Percentiles rank a stretch among this genome's conserved stretches.
phyloP scores from a whole-genome alignment of 106 monocot genomes.

The Acorus calamus region DNA sequence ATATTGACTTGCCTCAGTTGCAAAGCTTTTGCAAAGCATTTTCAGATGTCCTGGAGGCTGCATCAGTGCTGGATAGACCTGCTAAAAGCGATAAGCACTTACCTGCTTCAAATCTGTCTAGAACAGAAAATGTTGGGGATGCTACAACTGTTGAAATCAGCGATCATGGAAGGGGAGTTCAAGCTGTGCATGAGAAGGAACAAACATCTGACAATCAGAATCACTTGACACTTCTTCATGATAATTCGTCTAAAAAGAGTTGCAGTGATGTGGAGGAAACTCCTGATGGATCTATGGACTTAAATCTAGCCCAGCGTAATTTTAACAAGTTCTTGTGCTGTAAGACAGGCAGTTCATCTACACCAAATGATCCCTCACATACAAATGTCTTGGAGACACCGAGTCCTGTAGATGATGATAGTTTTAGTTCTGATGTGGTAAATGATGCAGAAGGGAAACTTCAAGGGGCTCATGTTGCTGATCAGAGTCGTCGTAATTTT shows the following conservation, averaged over 20 bases:
- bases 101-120: slow-evolving; percentile 8
- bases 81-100: neutral
- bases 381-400: slow-evolving; percentile 2
- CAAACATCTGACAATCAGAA: neutral
- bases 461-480: neutral
- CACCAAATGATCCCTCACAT: slow-evolving; percentile 1
- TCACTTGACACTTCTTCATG: neutral
- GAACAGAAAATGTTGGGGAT: slow-evolving; percentile 5
- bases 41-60: slow-evolving; percentile 42
- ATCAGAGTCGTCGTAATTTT: neutral
- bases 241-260: too few species aligned
- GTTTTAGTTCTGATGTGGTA: slow-evolving; percentile 9
- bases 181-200: slow-evolving; percentile 5
- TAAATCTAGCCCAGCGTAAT: slow-evolving; percentile 13
- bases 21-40: slow-evolving; percentile 42
- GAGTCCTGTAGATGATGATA: neutral
- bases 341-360: slow-evolving; percentile 6
- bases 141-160: neutral
- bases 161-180: slow-evolving; percentile 1
- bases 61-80: slow-evolving; percentile 20
- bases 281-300: slow-evolving; percentile 13
- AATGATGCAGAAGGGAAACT: slow-evolving; percentile 7
- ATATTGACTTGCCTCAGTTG: slow-evolving; percentile 23
- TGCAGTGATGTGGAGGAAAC: slow-evolving; percentile 3
- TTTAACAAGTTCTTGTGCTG: neutral